Conservation (phyloP, 1,284 basidiomycete genomes). For the Sporisorium iseilematis-ciliati region DNA sequence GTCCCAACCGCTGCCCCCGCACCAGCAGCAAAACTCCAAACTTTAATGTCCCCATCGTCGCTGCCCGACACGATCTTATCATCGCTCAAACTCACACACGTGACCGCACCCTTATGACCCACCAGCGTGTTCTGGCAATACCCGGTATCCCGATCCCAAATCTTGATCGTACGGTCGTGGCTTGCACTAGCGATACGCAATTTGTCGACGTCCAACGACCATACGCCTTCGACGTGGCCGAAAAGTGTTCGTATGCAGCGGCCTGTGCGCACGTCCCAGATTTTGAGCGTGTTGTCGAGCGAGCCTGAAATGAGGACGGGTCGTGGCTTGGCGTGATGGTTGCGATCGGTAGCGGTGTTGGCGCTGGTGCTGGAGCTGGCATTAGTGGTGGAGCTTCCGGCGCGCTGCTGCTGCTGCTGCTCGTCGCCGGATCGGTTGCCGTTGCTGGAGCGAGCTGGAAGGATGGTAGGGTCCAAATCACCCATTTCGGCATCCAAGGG, state of each 20-base stretch:
- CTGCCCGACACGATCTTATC: constrained; percentile 96
- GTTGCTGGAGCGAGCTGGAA: neutral
- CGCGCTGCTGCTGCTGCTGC: constrained; percentile 1
- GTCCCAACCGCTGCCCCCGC: neutral
- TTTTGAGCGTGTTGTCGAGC: constrained; percentile 93
- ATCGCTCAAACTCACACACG: constrained; percentile 88
- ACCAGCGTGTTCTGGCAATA: constrained; percentile 89
- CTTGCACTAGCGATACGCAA: constrained; percentile 90
- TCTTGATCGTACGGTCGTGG: constrained; percentile 87
- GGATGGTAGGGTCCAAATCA: constrained; percentile 57
- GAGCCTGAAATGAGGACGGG: constrained; percentile 87
- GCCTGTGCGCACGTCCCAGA: constrained; percentile 94
- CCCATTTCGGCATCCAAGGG: constrained; percentile 64
- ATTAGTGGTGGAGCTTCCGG: neutral
- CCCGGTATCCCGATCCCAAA: constrained; percentile 93
- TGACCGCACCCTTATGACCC: constrained; percentile 93
- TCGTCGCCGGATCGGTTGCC: constrained; percentile 24
- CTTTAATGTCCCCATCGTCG: constrained; percentile 81
- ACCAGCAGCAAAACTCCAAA: constrained; percentile 62
- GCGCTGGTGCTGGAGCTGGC: constrained; percentile 4
- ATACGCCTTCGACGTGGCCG: constrained; percentile 92
- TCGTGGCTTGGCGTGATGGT: constrained; percentile 27
- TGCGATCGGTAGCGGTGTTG: neutral
- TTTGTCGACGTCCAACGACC: constrained; percentile 92
- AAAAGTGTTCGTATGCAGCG: constrained; percentile 86